Evolutionary conservation across 73 alveolate genomes (phyloP).

Genomic region (Tetrahymena malaccensis): DNA sequence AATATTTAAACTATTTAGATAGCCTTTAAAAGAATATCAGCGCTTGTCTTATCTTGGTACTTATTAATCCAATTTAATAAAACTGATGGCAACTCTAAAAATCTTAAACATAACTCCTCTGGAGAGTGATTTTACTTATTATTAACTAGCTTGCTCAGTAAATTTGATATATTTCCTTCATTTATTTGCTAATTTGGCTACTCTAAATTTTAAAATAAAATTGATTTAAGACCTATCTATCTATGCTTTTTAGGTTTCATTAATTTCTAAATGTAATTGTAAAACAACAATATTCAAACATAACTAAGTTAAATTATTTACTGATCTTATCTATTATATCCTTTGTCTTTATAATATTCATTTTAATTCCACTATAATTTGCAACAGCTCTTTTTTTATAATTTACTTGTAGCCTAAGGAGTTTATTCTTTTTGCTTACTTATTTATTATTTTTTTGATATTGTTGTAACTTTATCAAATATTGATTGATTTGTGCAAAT

Average conservation of each 20-base stretch:
- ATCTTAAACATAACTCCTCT: not conserved
- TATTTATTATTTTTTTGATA: not conserved
- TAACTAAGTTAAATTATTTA: not conserved
- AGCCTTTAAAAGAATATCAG: not conserved
- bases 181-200: not conserved
- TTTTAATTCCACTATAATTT: not conserved
- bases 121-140: not conserved
- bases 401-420: not conserved
- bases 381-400: not conserved
- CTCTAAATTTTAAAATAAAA: not conserved
- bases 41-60: not conserved
- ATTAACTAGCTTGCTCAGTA: not conserved
- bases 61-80: not conserved
- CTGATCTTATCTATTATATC: not conserved
- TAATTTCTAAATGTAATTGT: no score
- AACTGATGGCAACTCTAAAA: not conserved
- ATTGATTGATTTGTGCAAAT: not conserved
- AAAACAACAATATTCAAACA: not conserved
- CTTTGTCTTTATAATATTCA: not conserved
- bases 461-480: not conserved
- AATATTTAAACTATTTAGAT: not conserved
- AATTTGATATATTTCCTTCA: not conserved
- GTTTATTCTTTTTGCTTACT: not conserved
- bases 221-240: not conserved
- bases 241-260: not conserved